Evolutionary conservation across 441 rosid species (phyloP).

Genomic region (Dalechampia spathulata): DNA sequence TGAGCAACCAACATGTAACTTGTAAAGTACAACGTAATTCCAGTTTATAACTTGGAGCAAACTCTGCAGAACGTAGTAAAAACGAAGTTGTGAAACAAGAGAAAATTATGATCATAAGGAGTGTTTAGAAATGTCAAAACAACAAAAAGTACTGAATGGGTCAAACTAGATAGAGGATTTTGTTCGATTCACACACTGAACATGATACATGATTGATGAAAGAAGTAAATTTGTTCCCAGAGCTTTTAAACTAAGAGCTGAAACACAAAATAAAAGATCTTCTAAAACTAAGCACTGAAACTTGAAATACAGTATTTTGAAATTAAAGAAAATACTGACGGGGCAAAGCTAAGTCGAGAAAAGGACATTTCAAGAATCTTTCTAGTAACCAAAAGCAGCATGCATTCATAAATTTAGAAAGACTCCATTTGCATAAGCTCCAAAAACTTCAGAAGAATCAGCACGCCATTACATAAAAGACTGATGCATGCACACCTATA

Average conservation of each 20-base stretch:
- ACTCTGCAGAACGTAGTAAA: not conserved
- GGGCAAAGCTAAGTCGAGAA: slow-evolving; percentile 15
- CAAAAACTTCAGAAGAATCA: slow-evolving; percentile 71
- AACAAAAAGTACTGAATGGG: not conserved
- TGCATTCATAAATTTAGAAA: slow-evolving; percentile 42
- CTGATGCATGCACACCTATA: slow-evolving; percentile 47
- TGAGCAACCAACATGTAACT: not conserved
- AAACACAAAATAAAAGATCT: too few relatives aligned
- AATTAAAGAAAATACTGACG: not conserved
- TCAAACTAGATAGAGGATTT: slow-evolving; percentile 4
- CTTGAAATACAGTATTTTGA: slow-evolving; percentile 20
- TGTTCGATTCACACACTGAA: slow-evolving; percentile 12
- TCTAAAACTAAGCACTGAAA: slow-evolving; percentile 7
- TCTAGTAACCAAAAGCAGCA: slow-evolving; percentile 40
- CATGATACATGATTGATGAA: slow-evolving; percentile 11
- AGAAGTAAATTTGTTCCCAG: slow-evolving; percentile 20
- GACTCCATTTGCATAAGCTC: slow-evolving; percentile 63
- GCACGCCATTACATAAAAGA: slow-evolving; percentile 52
- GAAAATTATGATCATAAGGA: not conserved
- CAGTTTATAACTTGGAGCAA: not conserved
- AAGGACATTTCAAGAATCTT: slow-evolving; percentile 40
- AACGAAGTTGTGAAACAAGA: not conserved
- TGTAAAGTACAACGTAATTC: not conserved
- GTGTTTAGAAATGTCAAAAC: not conserved
- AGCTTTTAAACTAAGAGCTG: slow-evolving; percentile 22